Percentiles rank a stretch among this genome's conserved stretches.
These are phyloP conservation scores for Phylloporus arenicola DNA, from an alignment of 768 basidiomycete genomes.

Conservation along the genomic window DNA sequence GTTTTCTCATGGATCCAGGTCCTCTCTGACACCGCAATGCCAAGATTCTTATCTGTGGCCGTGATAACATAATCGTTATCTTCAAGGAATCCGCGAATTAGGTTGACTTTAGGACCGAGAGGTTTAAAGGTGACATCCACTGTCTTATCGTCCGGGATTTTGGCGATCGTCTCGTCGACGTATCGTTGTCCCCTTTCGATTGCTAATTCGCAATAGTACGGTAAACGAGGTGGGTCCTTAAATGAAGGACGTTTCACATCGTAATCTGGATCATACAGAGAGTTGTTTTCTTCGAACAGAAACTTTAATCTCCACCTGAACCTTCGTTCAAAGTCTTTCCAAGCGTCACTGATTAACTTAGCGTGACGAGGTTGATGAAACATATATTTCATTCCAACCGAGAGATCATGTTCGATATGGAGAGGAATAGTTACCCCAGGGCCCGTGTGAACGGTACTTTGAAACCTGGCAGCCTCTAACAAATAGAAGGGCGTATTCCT, in stretches of 20 bases:
- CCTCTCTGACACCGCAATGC: conserved; percentile 3
- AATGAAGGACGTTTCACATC: too few relatives aligned
- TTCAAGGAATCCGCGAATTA: background rate
- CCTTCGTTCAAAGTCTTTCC: conserved; percentile 5
- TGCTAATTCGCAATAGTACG: too few relatives aligned
- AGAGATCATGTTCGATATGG: background rate
- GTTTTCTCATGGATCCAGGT: background rate
- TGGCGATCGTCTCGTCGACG: too few relatives aligned
- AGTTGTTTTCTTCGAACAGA: background rate
- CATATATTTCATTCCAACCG: conserved; percentile 2
- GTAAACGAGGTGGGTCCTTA: too few relatives aligned
- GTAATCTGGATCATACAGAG: too few relatives aligned
- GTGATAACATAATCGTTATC: background rate
- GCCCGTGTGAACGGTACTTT: background rate
- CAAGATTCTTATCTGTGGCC: conserved; percentile 1
- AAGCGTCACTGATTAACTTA: background rate
- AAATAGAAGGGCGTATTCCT: background rate
- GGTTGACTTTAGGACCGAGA: background rate
- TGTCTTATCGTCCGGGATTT: background rate
- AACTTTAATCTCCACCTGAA: conserved; percentile 5
- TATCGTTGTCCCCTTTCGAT: too few relatives aligned
- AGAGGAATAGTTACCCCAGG: background rate
- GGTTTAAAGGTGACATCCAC: background rate
- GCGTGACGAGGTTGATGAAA: background rate
- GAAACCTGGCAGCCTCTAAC: background rate